Percentiles rank a stretch among this genome's conserved stretches.
Conservation (phyloP, 1,139 yeast species). For the Taphrina wiesneri region DNA sequence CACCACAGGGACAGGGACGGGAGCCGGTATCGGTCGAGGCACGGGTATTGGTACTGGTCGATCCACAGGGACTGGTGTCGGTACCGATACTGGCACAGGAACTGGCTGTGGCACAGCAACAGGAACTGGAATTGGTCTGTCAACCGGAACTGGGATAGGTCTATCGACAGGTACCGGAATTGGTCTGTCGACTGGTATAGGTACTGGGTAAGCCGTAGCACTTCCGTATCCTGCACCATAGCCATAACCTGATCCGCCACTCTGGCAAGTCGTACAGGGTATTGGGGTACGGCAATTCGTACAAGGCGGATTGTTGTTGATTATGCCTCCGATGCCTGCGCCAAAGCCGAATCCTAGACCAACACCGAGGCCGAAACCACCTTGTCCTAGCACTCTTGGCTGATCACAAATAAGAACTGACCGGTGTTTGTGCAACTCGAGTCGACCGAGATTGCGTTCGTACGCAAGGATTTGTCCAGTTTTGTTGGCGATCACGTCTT, state of each 20-base stretch:
- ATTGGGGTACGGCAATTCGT: not conserved
- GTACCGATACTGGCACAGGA: not conserved
- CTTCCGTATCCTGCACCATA: not conserved
- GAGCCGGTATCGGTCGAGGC: not conserved
- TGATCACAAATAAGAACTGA: not conserved
- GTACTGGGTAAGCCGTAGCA: not conserved
- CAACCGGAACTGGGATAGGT: constrained; percentile 7
- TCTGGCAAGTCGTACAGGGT: not conserved
- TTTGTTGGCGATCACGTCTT: not conserved
- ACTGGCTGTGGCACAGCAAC: not conserved
- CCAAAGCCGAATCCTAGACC: constrained; percentile 7
- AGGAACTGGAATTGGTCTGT: not conserved
- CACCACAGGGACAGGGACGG: not conserved
- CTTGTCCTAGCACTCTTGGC: not conserved
- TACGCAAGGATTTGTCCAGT: not conserved
- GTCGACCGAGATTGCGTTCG: not conserved
- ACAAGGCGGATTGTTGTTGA: not conserved
- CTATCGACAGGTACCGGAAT: not conserved
- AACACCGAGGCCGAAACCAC: constrained; percentile 1
- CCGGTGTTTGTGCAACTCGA: not conserved
- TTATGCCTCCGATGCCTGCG: not conserved
- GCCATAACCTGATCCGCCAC: not conserved
- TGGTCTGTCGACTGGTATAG: constrained; percentile 3
- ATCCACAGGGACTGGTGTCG: not conserved
- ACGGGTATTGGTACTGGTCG: not conserved